Conservation (phyloP, 441 rosid genomes). For the Euphorbia schlechtendalii region DNA sequence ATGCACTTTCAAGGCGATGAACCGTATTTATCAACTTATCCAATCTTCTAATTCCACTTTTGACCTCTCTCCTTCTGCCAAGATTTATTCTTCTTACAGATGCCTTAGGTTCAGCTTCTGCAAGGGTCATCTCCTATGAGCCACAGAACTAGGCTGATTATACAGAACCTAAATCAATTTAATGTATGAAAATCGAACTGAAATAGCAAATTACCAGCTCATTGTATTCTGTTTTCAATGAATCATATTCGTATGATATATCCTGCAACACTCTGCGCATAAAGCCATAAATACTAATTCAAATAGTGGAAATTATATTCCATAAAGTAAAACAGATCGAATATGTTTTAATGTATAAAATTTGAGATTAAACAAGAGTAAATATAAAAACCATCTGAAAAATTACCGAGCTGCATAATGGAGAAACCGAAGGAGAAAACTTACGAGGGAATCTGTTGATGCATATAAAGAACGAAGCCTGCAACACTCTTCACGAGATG, state of each 20-base stretch:
- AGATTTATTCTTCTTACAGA: constrained; percentile 40
- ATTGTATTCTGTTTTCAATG: constrained; percentile 33
- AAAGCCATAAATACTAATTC: constrained; percentile 10
- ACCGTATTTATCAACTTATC: constrained; percentile 60
- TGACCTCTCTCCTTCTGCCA: constrained; percentile 68
- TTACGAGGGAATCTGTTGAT: constrained; percentile 91
- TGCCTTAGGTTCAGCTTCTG: constrained; percentile 39
- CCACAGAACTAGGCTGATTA: constrained; percentile 29
- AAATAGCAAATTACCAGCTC: constrained; percentile 53
- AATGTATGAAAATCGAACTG: constrained; percentile 6
- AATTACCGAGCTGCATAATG: background rate
- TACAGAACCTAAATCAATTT: constrained; percentile 5
- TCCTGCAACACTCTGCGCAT: constrained; percentile 66
- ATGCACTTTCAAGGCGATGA: constrained; percentile 43
- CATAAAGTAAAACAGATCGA: background rate
- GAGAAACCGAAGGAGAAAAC: constrained; percentile 16
- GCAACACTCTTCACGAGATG: constrained; percentile 53
- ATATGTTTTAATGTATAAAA: background rate
- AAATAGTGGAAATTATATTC: background rate
- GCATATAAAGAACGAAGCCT: constrained; percentile 85
- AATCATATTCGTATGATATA: constrained; percentile 48
- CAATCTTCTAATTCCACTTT: constrained; percentile 50
- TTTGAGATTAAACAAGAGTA: background rate
- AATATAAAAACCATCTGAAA: background rate
- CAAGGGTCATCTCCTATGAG: constrained; percentile 42